Percentiles rank a stretch among this genome's conserved stretches.
These are phyloP conservation scores for Fragaria ananassa DNA, from an alignment of 306 rosid species.

Conservation along the genomic window DNA sequence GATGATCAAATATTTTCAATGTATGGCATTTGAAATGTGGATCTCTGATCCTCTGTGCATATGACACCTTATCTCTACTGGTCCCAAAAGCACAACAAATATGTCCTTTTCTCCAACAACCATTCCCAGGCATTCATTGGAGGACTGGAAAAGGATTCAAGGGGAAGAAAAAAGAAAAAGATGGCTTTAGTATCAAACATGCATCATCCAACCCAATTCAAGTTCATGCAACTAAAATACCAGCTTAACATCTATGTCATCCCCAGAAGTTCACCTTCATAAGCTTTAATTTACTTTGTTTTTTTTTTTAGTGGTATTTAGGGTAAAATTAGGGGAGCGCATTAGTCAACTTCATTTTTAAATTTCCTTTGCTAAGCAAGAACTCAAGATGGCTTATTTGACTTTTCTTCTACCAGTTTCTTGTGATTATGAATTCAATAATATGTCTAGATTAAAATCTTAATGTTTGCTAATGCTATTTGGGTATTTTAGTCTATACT, in stretches of 20 bases:
- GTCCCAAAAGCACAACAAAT: background rate
- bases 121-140: background rate
- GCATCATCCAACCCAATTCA: background rate
- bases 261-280: no score
- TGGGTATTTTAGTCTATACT: background rate
- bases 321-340: background rate
- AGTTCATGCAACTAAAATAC: background rate
- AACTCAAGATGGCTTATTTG: background rate
- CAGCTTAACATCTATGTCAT: background rate
- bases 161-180: background rate
- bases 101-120: background rate
- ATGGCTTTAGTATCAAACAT: background rate
- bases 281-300: background rate
- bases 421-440: background rate
- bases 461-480: background rate
- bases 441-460: background rate
- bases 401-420: background rate
- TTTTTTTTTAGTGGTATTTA: background rate
- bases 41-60: background rate
- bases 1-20: background rate
- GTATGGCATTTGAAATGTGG: background rate
- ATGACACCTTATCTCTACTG: background rate
- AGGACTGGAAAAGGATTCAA: background rate
- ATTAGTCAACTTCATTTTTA: background rate
- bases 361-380: background rate